Evolutionary conservation across 1,284 basidiomycete genomes (phyloP).

Genomic region (Stygiomarasmius scandens): DNA sequence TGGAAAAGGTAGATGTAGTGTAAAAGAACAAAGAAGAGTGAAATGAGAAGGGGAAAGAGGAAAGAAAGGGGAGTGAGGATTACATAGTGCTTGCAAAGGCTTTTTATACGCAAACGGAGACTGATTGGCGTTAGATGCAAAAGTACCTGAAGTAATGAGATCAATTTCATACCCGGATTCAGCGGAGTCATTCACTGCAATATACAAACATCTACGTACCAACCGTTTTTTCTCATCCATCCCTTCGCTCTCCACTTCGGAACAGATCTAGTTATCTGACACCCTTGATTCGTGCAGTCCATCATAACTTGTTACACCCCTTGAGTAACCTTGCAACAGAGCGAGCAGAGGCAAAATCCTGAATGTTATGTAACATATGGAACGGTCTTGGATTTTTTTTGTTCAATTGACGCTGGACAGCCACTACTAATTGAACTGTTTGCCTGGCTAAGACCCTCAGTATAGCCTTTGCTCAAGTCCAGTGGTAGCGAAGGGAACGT

Average conservation of each 20-base stretch:
- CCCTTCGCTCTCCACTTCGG: background rate
- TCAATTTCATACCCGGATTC: background rate
- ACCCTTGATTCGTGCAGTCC: too few species aligned
- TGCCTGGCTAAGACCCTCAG: too few species aligned
- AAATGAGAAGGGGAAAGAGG: background rate
- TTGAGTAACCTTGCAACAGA: too few species aligned
- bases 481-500: background rate
- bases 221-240: background rate
- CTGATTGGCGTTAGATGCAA: slow-evolving; percentile 20
- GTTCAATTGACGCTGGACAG: too few species aligned
- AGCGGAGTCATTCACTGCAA: background rate
- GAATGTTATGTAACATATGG: too few species aligned
- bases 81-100: slow-evolving; percentile 15
- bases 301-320: too few species aligned
- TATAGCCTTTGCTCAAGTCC: too few species aligned
- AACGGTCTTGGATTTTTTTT: too few species aligned
- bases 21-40: slow-evolving; percentile 12
- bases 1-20: slow-evolving; percentile 12
- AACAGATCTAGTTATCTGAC: too few species aligned
- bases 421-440: too few species aligned
- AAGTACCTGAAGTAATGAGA: slow-evolving; percentile 12
- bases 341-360: too few species aligned
- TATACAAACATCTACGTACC: background rate
- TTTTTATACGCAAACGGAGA: slow-evolving; percentile 12
- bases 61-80: slow-evolving; percentile 5